phyloP scores from a whole-genome alignment of 208 protist species.

The Eutreptiella sp. region DNA sequence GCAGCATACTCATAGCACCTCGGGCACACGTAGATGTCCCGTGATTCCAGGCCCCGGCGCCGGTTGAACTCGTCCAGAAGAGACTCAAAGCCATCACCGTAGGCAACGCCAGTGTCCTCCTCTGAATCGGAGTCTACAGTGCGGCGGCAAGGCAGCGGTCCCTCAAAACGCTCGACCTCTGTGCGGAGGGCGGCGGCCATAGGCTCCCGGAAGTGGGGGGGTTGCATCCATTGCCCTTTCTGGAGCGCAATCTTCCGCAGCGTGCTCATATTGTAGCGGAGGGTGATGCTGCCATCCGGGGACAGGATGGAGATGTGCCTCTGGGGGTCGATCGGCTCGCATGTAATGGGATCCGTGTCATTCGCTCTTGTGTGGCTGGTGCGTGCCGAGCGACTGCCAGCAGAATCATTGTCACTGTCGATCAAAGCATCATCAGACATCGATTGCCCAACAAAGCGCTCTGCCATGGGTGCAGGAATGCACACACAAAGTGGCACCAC shows the following conservation, averaged over 20 bases:
- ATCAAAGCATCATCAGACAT: no score
- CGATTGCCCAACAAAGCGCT: no score
- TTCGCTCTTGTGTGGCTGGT: no score
- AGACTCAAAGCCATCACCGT: neutral
- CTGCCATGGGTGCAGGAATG: no score
- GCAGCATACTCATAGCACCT: no score
- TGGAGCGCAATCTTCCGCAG: neutral
- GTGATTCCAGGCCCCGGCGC: no score
- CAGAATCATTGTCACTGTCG: no score
- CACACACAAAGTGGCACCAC: no score
- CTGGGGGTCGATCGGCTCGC: neutral
- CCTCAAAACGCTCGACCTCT: neutral
- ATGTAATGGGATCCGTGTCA: constrained; percentile 20
- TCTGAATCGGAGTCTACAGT: neutral
- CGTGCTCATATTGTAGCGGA: constrained; percentile 12
- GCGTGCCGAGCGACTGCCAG: no score
- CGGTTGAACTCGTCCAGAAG: constrained; percentile 1
- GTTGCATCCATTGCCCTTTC: constrained; percentile 18
- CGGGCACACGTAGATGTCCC: no score
- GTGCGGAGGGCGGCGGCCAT: neutral
- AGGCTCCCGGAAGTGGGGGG: constrained; percentile 14
- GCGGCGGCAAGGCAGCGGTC: no score
- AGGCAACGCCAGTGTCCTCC: neutral
- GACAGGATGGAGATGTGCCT: neutral
- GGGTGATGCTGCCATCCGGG: constrained; percentile 1